These are phyloP conservation scores for Aspergillus wentii DNA, from an alignment of 495 filamentous ascomycete genomes.

Conservation along the genomic window DNA sequence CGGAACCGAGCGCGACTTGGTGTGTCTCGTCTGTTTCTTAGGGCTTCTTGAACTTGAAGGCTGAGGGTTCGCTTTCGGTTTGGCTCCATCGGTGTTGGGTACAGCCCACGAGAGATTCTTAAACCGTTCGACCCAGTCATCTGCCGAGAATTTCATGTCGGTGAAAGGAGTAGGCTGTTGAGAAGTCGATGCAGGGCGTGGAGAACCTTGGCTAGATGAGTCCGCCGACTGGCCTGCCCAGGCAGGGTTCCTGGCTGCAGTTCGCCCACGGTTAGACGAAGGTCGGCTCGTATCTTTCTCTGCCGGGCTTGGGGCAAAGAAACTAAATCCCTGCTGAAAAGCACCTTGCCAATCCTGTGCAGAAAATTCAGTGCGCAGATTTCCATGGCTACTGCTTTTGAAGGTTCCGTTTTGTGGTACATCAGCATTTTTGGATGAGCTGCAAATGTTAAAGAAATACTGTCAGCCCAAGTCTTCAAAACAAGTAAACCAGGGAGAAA, in stretches of 20 bases:
- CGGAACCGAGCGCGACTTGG: constrained; percentile 22
- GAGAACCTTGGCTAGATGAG: constrained; percentile 12
- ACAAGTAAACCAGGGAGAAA: no score
- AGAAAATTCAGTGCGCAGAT: constrained; percentile 71
- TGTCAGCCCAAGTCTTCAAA: no score
- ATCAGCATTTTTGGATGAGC: no score
- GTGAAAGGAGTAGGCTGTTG: constrained; percentile 29
- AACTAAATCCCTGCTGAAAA: constrained; percentile 43
- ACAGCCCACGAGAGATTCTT: constrained; percentile 49
- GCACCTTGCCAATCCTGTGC: constrained; percentile 55
- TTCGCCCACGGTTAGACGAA: constrained; percentile 26
- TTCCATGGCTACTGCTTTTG: constrained; percentile 59
- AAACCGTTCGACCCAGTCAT: constrained; percentile 63
- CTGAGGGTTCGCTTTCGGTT: constrained; percentile 21
- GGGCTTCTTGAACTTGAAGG: constrained; percentile 31
- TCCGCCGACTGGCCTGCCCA: constrained; percentile 11
- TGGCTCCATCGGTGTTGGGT: constrained; percentile 29
- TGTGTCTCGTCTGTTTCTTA: constrained; percentile 23
- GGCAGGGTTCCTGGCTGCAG: constrained; percentile 13
- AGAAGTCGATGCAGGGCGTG: constrained; percentile 9
- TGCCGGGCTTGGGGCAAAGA: constrained; percentile 38
- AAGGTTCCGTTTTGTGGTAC: constrained; percentile 19
- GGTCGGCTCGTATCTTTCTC: constrained; percentile 27
- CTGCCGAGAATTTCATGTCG: constrained; percentile 53
- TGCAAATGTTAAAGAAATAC: no score